These are phyloP conservation scores for Monosporozyma yasuniensis DNA, from an alignment of 805 yeast genomes.

Conservation along the genomic window DNA sequence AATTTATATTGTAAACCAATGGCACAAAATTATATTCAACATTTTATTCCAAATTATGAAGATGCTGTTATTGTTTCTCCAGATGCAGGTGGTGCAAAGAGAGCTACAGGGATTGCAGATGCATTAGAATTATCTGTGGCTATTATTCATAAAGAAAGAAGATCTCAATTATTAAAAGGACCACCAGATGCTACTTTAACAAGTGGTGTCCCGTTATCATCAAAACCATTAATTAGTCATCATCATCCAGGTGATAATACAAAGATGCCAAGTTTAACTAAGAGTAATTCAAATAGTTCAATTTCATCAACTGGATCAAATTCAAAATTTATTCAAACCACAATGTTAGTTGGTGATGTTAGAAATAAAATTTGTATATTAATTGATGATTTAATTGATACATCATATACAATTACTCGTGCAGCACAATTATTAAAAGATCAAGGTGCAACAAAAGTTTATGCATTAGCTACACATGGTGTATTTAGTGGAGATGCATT, in stretches of 20 bases:
- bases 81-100: conserved; percentile 97
- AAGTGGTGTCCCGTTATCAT: conserved; percentile 19
- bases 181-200: conserved; percentile 29
- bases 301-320: conserved; percentile 6
- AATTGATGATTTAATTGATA: conserved; percentile 89
- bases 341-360: conserved; percentile 96
- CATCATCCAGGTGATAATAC: not conserved
- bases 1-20: conserved; percentile 84
- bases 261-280: too few species aligned
- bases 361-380: conserved; percentile 77
- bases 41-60: conserved; percentile 66
- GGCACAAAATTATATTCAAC: conserved; percentile 72
- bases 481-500: conserved; percentile 88
- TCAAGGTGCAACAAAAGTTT: conserved; percentile 82
- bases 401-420: conserved; percentile 82
- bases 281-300: not conserved
- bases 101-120: conserved; percentile 94
- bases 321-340: conserved; percentile 50
- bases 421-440: conserved; percentile 89
- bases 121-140: conserved; percentile 84
- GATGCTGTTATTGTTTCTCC: conserved; percentile 93
- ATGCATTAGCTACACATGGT: conserved; percentile 88
- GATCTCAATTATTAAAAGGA: conserved; percentile 37
- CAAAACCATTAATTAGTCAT: conserved; percentile 2
- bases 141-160: conserved; percentile 85